phyloP scores from a whole-genome alignment of 805 yeast species.

The Lipomyces lipofer region DNA sequence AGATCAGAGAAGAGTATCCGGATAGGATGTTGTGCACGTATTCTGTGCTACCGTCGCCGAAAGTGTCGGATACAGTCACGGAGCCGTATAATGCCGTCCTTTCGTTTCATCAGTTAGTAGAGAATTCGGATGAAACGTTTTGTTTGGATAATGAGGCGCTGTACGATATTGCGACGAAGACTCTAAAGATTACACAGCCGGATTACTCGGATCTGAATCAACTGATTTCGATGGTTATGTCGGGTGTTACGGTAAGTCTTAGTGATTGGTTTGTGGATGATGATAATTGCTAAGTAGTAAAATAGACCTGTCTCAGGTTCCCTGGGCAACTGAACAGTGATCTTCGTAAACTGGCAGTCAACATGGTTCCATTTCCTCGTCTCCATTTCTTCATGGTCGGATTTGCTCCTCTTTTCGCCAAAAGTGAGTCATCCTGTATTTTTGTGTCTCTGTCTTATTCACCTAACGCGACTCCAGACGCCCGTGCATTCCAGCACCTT shows the following conservation, averaged over 20 bases:
- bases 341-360: conserved; percentile 88
- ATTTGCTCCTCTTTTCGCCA: conserved; percentile 85
- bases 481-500: conserved; percentile 79
- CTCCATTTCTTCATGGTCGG: conserved; percentile 95
- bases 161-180: conserved; percentile 83
- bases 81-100: conserved; percentile 94
- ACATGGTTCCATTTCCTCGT: conserved; percentile 92
- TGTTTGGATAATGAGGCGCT: conserved; percentile 94
- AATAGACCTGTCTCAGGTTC: conserved; percentile 88
- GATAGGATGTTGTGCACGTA: conserved; percentile 96
- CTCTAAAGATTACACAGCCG: conserved; percentile 79
- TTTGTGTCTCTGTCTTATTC: too few species aligned
- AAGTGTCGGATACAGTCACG: conserved; percentile 88
- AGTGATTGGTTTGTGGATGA: background rate
- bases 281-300: background rate
- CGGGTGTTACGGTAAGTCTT: conserved; percentile 93
- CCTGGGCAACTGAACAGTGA: conserved; percentile 95
- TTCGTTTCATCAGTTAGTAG: conserved; percentile 88
- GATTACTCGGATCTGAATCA: conserved; percentile 75
- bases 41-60: conserved; percentile 89
- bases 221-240: conserved; percentile 87
- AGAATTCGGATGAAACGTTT: conserved; percentile 88
- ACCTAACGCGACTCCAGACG: conserved; percentile 46
- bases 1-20: conserved; percentile 88
- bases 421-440: conserved; percentile 9